Base-by-base conservation (phyloP, 2,329 filamentous ascomycete genomes). In the Aphanocladium album region DNA sequence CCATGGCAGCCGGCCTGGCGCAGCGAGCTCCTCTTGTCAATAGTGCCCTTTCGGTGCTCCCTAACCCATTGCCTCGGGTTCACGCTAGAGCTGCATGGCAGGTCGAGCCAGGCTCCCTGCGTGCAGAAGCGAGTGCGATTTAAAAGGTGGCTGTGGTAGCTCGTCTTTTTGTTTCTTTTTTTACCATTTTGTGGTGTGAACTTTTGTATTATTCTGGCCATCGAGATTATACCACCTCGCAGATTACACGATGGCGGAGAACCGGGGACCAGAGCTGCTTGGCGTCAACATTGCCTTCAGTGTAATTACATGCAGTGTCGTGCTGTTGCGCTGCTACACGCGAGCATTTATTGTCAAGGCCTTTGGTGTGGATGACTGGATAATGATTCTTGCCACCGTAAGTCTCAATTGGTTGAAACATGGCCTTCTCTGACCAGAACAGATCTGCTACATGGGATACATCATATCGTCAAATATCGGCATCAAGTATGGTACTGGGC, bases 401-500 rank as follows among this genome's bases (percentile, higher is more conserved):
- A 52, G 66, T 6, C 8, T 7, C 6, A 14, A 55, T 21, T 45
- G 23, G 16, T 16, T 7, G 17, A 30, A 1, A 8, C 17, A 33
- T n/a, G 41, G 4, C 1, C 11, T 9, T 21, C 45, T 11, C 47
- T 60, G 55, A 57, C 43, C 6, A 17, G 1, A 14, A 17, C 4
- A 76, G 73, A 62, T 64, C 8, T 71, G 67, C n/a, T 79, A 77
- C 61, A 60, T 70, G n/a, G 61, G 72, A 5, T 79, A 73, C 63
- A 67, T 68, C 50, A 64, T 65, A n/a, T 72, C 66, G 45, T 70
- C 74, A 0, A 67, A 74, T 2, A 41, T 68, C 0, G 76, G 77
- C 21, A 67, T 79, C 25, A 62, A 70, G 12, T 70, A 76, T 63
- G 77, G 77, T 19, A 79, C 77, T 0, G 77, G 77, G 3, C 69